Base-by-base conservation (phyloP, 345 rosid genomes). In the Heritiera littoralis region DNA sequence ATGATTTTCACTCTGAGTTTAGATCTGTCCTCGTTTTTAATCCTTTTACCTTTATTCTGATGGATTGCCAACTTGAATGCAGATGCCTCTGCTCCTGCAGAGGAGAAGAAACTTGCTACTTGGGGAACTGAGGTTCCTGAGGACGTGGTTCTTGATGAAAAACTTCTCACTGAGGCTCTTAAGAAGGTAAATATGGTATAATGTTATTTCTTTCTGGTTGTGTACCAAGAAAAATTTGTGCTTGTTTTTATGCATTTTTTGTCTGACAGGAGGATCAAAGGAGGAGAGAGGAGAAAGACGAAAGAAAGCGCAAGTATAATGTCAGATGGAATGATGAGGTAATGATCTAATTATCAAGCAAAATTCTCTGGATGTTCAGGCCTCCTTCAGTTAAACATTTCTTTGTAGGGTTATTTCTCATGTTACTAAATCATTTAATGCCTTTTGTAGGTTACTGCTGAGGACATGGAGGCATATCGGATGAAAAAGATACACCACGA, bases 401-500 rank as follows among this genome's bases (percentile, higher is more conserved):
- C 9, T 63, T 28, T 63, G 18, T 63, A 63, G 41, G 18, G 38
- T 54, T 11, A 46, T 80, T 6, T 72, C 49, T 52, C 9, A 1
- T 63, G 56, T 48, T 73, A 6, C 7, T 48, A 66, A 78, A 60
- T 40, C 14, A n/a, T 74, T 1, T 41, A 38, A 46, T 40, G n/a
- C n/a, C 0, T 41, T 69, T 76, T 66, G 8, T 67, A 87, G 90
- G 83, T 82, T 74, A 87, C 89, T 3, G 54, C 80, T 0, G 88
- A 90, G 77, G 87, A 89, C 7, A 88, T 91, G 91, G 92, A 91
- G 76, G 92, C 91, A 15, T 89, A 88, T 78, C 63, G 89, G 45
- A 84, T 88, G 89, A 89, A 85, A 72, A 91, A 61, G 82, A 17
- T 83, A 5, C 92, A 83, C 66, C 82, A 75, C 1, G 92, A 88